These are phyloP conservation scores for Suhomyces sp. DNA, from an alignment of 805 yeast species.

Conservation along the genomic window DNA sequence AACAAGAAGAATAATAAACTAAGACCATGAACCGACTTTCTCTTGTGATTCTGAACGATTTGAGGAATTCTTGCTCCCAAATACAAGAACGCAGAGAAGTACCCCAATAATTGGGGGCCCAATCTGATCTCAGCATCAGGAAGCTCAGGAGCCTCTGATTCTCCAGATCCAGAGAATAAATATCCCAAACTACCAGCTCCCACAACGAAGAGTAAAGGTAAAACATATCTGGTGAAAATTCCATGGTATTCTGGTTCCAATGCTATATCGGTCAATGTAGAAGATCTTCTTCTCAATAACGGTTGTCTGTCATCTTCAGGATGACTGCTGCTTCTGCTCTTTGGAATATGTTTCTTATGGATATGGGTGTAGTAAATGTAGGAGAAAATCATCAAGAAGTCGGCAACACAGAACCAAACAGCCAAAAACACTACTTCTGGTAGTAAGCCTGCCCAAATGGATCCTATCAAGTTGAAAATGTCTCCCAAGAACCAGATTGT, in stretches of 20 bases:
- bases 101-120: slow-evolving; percentile 71
- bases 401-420: slow-evolving; percentile 75
- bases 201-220: slow-evolving; percentile 63
- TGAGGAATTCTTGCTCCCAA: slow-evolving; percentile 78
- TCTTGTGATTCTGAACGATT: slow-evolving; percentile 70
- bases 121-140: slow-evolving; percentile 30
- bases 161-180: slow-evolving; percentile 43
- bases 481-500: slow-evolving; percentile 74
- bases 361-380: slow-evolving; percentile 56
- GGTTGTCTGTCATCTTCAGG: slow-evolving; percentile 21
- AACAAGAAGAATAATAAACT: slow-evolving; percentile 77
- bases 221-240: slow-evolving; percentile 47
- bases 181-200: slow-evolving; percentile 64
- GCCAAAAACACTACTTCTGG: slow-evolving; percentile 72
- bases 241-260: slow-evolving; percentile 48
- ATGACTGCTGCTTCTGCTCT: slow-evolving; percentile 11
- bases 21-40: slow-evolving; percentile 83
- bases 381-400: slow-evolving; percentile 54
- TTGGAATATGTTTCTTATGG: slow-evolving; percentile 38
- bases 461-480: slow-evolving; percentile 62
- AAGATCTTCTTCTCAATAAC: slow-evolving; percentile 48
- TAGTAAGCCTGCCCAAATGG: slow-evolving; percentile 66
- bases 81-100: slow-evolving; percentile 65
- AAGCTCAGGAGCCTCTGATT: slow-evolving; percentile 19
- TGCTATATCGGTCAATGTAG: slow-evolving; percentile 51